phyloP scores from a whole-genome alignment of 2,329 filamentous ascomycete genomes.

The Nemania diffusa region DNA sequence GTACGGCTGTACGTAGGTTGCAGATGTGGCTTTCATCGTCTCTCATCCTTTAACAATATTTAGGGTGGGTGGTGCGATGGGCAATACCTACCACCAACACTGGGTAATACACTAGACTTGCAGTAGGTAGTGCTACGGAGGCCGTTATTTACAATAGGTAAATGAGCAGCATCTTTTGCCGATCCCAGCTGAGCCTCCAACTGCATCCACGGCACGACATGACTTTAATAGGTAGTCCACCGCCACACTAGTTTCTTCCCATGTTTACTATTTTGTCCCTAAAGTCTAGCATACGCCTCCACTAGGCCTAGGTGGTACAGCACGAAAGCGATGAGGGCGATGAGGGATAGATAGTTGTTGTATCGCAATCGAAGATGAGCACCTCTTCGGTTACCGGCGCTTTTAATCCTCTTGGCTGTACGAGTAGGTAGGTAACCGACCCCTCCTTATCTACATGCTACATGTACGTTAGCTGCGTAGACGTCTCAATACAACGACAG shows the following conservation, averaged over 20 bases:
- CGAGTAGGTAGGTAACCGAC: neutral
- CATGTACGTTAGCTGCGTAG: neutral
- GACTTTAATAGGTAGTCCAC: neutral
- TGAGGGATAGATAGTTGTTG: neutral
- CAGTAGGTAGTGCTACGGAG: neutral
- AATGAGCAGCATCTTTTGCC: slow-evolving; percentile 1
- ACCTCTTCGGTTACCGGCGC: neutral
- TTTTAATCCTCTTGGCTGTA: slow-evolving; percentile 9
- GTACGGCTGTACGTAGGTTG: neutral
- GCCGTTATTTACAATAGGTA: slow-evolving; percentile 1
- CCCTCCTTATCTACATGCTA: neutral
- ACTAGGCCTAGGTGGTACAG: neutral
- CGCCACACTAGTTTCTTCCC: slow-evolving; percentile 16
- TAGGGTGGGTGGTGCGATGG: neutral
- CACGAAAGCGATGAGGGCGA: neutral
- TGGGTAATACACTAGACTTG: too few relatives aligned
- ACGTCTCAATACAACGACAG: neutral
- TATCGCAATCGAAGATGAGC: neutral
- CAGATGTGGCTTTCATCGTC: slow-evolving; percentile 20
- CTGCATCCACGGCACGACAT: slow-evolving; percentile 15
- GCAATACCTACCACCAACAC: too few relatives aligned
- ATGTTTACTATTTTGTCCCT: neutral
- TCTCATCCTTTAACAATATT: slow-evolving; percentile 6
- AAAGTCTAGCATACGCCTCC: neutral
- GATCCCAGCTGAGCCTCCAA: slow-evolving; percentile 27